A percentile compares a stretch with the other conserved stretches of the same genome.
Conservation (phyloP, 257 asterid species). For the Lycium barbarum region DNA sequence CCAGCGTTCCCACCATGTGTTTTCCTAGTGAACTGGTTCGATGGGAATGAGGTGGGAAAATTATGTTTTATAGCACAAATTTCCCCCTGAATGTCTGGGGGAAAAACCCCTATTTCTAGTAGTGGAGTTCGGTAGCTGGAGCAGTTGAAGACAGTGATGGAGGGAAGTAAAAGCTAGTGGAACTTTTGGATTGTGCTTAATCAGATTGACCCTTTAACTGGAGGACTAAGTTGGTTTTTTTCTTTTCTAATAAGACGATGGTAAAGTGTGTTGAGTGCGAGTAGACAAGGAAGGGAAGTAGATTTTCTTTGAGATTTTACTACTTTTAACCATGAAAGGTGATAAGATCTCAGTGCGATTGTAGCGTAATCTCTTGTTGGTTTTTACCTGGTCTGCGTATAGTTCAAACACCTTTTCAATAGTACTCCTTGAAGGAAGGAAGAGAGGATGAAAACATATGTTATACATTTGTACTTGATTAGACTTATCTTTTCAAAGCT, state of each 20-base stretch:
- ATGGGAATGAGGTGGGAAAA: too few species aligned
- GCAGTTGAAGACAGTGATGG: slow-evolving; percentile 2
- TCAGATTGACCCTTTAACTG: neutral
- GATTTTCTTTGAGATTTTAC: neutral
- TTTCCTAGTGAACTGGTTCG: too few species aligned
- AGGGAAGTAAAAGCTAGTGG: neutral
- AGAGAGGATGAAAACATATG: neutral
- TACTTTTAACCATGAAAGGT: slow-evolving; percentile 15
- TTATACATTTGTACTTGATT: neutral
- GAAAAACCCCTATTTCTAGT: too few species aligned
- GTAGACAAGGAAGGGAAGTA: neutral
- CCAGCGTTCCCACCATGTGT: too few species aligned
- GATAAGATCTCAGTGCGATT: neutral
- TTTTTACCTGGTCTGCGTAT: neutral
- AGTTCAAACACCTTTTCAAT: neutral
- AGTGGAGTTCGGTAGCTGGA: slow-evolving; percentile 21
- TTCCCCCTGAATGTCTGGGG: too few species aligned
- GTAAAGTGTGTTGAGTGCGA: neutral
- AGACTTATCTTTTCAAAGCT: neutral
- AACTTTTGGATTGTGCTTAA: slow-evolving; percentile 15
- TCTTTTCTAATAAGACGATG: neutral
- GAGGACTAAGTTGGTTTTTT: neutral
- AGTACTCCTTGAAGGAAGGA: slow-evolving; percentile 8
- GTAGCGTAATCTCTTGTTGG: neutral
- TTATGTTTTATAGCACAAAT: too few species aligned